A percentile compares a stretch with the other conserved stretches of the same genome.
Evolutionary conservation across 2,329 filamentous ascomycete species (phyloP).

Genomic region (Verticillium albo-atrum): DNA sequence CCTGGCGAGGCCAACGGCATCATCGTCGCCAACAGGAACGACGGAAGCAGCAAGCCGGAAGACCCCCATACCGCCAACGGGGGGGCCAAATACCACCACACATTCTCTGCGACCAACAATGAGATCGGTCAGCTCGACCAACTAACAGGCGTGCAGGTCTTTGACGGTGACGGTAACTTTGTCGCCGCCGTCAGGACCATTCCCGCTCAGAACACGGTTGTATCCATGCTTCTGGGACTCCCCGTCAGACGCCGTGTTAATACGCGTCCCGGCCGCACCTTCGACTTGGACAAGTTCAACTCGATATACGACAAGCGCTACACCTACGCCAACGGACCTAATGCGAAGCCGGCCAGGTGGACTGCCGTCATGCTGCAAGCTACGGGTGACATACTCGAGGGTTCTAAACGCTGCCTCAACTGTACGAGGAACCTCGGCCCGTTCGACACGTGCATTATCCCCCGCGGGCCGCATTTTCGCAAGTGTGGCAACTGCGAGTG

Average conservation of each 20-base stretch:
- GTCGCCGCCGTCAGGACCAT: conserved; percentile 32
- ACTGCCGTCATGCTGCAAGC: conserved; percentile 46
- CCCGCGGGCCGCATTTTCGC: conserved; percentile 35
- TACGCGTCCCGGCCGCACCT: conserved; percentile 36
- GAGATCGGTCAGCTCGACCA: not conserved
- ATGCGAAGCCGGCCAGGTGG: conserved; percentile 28
- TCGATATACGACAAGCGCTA: conserved; percentile 37
- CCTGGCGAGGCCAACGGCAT: not conserved
- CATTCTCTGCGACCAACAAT: not conserved
- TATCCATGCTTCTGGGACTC: conserved; percentile 28
- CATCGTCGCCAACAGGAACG: not conserved
- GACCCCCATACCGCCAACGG: not conserved
- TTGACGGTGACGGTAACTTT: conserved; percentile 28
- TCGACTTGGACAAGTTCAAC: conserved; percentile 31
- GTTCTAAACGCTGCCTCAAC: conserved; percentile 31
- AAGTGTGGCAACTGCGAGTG: conserved; percentile 50
- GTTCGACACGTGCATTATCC: conserved; percentile 40
- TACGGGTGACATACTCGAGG: conserved; percentile 31
- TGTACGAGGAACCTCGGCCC: conserved; percentile 38
- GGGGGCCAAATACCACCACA: not conserved
- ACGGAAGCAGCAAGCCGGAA: not conserved
- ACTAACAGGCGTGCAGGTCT: conserved; percentile 23
- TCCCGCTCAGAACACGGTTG: conserved; percentile 33
- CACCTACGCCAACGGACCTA: conserved; percentile 25
- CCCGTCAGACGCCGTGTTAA: conserved; percentile 34